Percentiles rank a stretch among this genome's conserved stretches.
phyloP scores from a whole-genome alignment of 2,329 filamentous ascomycete genomes.

The Botrytis squamosa region DNA sequence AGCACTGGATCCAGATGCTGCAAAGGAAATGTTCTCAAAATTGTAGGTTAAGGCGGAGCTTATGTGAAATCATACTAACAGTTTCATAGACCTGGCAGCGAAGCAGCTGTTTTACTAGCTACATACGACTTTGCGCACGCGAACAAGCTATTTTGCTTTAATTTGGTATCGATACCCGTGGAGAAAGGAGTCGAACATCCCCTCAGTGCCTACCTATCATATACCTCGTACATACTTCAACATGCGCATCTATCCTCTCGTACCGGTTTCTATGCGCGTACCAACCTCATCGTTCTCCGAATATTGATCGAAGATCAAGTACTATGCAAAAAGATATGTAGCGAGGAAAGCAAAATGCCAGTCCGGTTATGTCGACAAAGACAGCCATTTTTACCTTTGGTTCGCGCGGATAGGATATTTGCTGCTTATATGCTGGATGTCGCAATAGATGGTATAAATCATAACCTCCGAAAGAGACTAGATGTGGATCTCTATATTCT shows the following conservation, averaged over 20 bases:
- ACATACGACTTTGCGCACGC: constrained; percentile 92
- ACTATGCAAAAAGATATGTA: constrained; percentile 81
- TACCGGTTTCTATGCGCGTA: constrained; percentile 77
- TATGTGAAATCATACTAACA: constrained; percentile 26
- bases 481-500: constrained; percentile 84
- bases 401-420: constrained; percentile 69
- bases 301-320: constrained; percentile 82
- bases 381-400: constrained; percentile 77
- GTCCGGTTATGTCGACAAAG: constrained; percentile 88
- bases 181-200: constrained; percentile 69
- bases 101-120: constrained; percentile 77
- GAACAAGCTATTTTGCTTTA: constrained; percentile 93
- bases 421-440: constrained; percentile 78
- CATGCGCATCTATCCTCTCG: constrained; percentile 84
- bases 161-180: constrained; percentile 64
- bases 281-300: constrained; percentile 81
- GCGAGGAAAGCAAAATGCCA: constrained; percentile 67
- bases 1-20: constrained; percentile 72
- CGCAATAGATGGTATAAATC: constrained; percentile 87
- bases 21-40: constrained; percentile 75
- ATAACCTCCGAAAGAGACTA: constrained; percentile 83
- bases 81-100: constrained; percentile 65
- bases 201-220: constrained; percentile 78
- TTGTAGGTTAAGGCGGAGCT: constrained; percentile 56
- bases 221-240: constrained; percentile 89